Evolutionary conservation across 257 asterid species (phyloP), one percentile per base, ranked within the genome.

Genomic region (Solanum verrucosum): DNA sequence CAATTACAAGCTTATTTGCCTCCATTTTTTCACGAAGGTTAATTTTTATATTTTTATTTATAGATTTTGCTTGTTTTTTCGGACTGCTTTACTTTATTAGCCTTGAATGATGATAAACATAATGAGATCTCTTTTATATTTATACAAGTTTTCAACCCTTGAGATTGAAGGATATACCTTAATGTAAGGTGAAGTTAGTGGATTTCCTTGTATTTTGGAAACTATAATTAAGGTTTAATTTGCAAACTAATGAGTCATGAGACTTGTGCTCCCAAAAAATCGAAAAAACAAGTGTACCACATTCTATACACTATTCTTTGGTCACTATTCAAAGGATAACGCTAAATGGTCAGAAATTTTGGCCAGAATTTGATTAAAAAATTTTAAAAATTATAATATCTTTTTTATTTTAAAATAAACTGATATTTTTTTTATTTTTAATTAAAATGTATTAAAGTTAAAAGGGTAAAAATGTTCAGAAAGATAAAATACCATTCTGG

Each of bases 1-100:
- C 84, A 9, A 78, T 89, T 56, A 84, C 87, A 29, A 89, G 10
- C 9, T 87, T 87, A 65, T 89, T 87, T 4, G 78, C 77, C 86
- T 63, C 88, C 70, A 35, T 68, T 49, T 63, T 31, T 60, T 6
- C 16, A 72, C 25, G 14, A 33, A 72, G 79, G 79, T 4, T 72
- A 72, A 2, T 33, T 33, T 33, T 18, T 4, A 7, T 33, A 31
- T 15, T 31, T 68, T 68, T 68, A 14, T 68, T 5, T 7, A 68
- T 27, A 29, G 27, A 34, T 31, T 31, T 33, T 33, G 75, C 6
- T 72, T 18, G 5, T 31, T 34, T 33, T 72, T 9, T 15, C 29
- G 25, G 9, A 12, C 27, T 18, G 79, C 5, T 18, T 31, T 68
- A 27, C 37, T 12, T 67, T 34, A 10, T 37, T 37, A 74, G 13